Evolutionary conservation across 305 asterid species (phyloP), one percentile per base, ranked within the genome.

Genomic region (Galium porrigens): DNA sequence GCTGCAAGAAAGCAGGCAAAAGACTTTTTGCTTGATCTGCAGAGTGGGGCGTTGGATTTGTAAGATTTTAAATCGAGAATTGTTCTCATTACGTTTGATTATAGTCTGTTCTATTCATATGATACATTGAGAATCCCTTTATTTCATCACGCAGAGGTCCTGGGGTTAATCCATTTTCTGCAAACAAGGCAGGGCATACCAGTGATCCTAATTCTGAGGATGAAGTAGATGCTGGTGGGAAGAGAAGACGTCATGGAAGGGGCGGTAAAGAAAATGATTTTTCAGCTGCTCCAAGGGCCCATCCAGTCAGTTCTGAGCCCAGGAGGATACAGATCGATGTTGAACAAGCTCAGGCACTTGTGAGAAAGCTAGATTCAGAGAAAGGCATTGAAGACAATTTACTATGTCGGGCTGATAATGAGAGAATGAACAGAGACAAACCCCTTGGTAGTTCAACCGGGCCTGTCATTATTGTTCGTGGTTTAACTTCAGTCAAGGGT

Each of bases 321-420:
- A 79, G 87, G 67, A 72, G 97, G 77, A 77, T 89, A 48, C 92
- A 86, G 73, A 70, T 73, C 58, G 99, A 94, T 46, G 70, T 89
- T 69, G 94, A 84, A 80, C 97, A 81, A 80, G 81, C 89, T 5
- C 96, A 77, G 71, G 78, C 90, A 58, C 95, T 94, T 74, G 87
- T 85, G 33, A 79, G 84, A 73, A 94, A 87, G 71, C 95, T 94
- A 66, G 99, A 94, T 64, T 58, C 76, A 1, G 99, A 94, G 75
- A 94, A 94, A 72, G 90, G 94, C 69, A 85, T 94, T 6, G 97
- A 94, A 72, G 96, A 89, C 59, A 94, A 94, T 76, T 73, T 87
- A 72, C 71, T 89, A 75, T 79, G 82, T 69, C 83, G 89, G 56
- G 78, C 82, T 66, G 97, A 91, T 67, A 91, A 82, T 75, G 92